Base-by-base conservation (phyloP, 2,329 filamentous ascomycete species). In the Coniochaeta sp. region DNA sequence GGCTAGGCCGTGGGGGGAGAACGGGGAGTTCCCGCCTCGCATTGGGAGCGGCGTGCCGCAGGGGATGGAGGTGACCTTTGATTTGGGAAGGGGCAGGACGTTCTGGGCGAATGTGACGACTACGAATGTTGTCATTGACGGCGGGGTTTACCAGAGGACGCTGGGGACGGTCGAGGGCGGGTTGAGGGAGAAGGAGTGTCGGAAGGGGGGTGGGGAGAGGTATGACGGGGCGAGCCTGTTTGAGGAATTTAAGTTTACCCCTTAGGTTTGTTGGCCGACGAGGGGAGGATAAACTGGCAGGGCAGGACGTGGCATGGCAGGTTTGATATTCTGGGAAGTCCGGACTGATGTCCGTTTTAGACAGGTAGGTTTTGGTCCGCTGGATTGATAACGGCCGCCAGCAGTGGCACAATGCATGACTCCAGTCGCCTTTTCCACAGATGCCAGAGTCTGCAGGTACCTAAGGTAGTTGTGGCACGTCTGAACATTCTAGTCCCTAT, bases 1-100 rank as follows among this genome's bases (percentile, higher is more conserved):
- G 32, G 48, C 16, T 3, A 20, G 48, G 31, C 48, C 48, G 48
- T 49, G 18, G 16, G 48, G 48, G 5, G 26, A 6, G 26, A 49
- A 49, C 48, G 27, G 48, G 6, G 48, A 49, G 8, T 49, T 30
- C 20, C 48, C 48, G 26, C 48, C 48, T 20, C 27, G 13, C 31
- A 22, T 24, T 13, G 22, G 22, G 14, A 38, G 26, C 7, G 31
- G 31, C 3, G 31, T 40, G 18, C 31, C 31, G 13, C 20, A 49
- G 31, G 48, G 48, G 3, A n/a, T 49, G 20, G 22, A 26, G 18
- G 32, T 49, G 9, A 20, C 20, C 18, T 49, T 49, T 28, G 48
- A 49, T 22, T 18, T 49, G 30, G 48, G 48, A 12, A 3, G 13
- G 6, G 48, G 31, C 3, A 22, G 18, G 31, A 49, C 10, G 6